Percentiles rank a stretch among this genome's conserved stretches.
Evolutionary conservation across 768 basidiomycete species (phyloP).

Genomic region (Boletus vermiculosoides): DNA sequence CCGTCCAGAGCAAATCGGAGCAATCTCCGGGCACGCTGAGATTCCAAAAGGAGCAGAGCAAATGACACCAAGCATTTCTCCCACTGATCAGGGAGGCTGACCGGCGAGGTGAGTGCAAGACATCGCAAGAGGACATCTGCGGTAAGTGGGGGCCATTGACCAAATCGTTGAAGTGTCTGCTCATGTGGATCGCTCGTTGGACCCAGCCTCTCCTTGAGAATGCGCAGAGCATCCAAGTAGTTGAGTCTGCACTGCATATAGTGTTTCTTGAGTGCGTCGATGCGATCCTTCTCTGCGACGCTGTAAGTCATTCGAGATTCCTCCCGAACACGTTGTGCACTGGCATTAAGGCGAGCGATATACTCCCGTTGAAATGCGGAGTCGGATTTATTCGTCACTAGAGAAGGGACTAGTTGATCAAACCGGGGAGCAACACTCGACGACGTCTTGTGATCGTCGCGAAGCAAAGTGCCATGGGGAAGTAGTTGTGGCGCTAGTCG

Average conservation of each 20-base stretch:
- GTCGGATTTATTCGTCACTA: not conserved
- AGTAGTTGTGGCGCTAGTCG: not conserved
- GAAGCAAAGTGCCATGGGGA: not conserved
- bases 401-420: not conserved
- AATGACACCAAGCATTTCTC: too few species aligned
- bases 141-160: slow-evolving; percentile 34
- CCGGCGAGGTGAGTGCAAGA: too few species aligned
- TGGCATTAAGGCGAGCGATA: not conserved
- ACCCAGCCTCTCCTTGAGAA: slow-evolving; percentile 8
- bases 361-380: not conserved
- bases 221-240: slow-evolving; percentile 1
- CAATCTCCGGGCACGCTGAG: too few species aligned
- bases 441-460: not conserved
- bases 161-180: slow-evolving; percentile 1
- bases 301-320: not conserved
- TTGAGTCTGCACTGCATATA: not conserved
- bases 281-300: not conserved
- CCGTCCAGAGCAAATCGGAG: too few species aligned
- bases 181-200: slow-evolving; percentile 5
- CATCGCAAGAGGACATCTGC: not conserved
- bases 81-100: too few species aligned
- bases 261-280: not conserved
- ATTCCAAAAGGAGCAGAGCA: too few species aligned
- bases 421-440: not conserved
- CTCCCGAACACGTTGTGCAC: not conserved